Conservation (phyloP, 2,329 filamentous ascomycete genomes). For the Cordyceps pruinosa region DNA sequence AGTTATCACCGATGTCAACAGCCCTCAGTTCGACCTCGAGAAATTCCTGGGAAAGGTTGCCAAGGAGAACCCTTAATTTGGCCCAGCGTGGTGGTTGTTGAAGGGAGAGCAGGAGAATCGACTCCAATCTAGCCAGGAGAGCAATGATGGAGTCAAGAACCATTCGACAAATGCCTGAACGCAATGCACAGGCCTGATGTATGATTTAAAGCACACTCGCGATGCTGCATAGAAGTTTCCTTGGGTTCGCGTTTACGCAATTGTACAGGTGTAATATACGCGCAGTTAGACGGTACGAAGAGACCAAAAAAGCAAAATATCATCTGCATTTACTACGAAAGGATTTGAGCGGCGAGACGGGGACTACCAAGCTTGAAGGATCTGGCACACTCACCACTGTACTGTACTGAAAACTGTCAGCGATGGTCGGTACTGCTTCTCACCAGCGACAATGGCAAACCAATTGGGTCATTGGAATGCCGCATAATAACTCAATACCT, state of each 20-base stretch:
- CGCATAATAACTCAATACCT: too few relatives aligned
- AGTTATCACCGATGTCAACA: slow-evolving; percentile 57
- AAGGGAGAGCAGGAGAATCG: slow-evolving; percentile 18
- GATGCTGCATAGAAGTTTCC: slow-evolving; percentile 45
- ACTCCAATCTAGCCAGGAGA: slow-evolving; percentile 14
- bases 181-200: slow-evolving; percentile 26
- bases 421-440: too few relatives aligned
- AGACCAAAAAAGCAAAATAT: slow-evolving; percentile 14
- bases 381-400: too few relatives aligned
- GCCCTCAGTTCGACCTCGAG: slow-evolving; percentile 92
- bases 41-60: slow-evolving; percentile 63
- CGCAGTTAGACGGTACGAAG: slow-evolving; percentile 37
- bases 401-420: too few relatives aligned
- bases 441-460: too few relatives aligned
- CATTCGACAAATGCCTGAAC: slow-evolving; percentile 13
- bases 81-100: not conserved
- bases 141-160: slow-evolving; percentile 6
- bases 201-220: slow-evolving; percentile 34
- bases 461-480: too few relatives aligned
- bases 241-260: slow-evolving; percentile 36
- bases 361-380: too few relatives aligned
- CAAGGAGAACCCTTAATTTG: slow-evolving; percentile 43
- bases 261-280: slow-evolving; percentile 51
- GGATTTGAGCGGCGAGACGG: not conserved
- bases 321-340: slow-evolving; percentile 4